Evolutionary conservation across 345 rosid genomes (phyloP).

Genomic region (Eucalyptus victrix): DNA sequence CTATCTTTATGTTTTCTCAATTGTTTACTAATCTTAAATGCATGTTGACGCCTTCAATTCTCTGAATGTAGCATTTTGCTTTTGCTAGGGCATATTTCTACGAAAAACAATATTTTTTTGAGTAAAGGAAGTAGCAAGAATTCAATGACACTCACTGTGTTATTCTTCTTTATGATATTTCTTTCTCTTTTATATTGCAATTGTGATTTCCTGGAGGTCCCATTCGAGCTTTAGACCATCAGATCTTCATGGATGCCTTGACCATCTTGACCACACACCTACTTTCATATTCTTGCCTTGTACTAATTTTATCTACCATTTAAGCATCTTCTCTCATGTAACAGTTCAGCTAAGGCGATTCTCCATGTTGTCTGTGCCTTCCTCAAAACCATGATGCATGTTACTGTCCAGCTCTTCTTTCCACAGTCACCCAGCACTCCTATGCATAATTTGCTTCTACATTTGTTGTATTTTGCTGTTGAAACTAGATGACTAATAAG

Average conservation of each 20-base stretch:
- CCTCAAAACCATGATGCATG: neutral
- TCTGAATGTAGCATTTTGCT: neutral
- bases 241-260: neutral
- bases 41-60: neutral
- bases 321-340: neutral
- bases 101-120: neutral
- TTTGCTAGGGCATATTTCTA: neutral
- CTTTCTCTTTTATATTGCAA: neutral
- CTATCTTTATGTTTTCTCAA: neutral
- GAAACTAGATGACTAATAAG: neutral
- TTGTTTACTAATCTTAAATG: neutral
- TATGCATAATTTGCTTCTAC: neutral
- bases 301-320: neutral
- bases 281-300: neutral
- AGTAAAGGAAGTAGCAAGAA: neutral
- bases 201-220: neutral
- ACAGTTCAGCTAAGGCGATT: neutral
- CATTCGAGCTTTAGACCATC: neutral
- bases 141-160: neutral
- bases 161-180: neutral
- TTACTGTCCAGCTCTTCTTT: neutral
- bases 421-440: neutral
- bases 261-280: neutral
- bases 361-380: neutral
- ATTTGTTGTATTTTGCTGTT: neutral